Evolutionary conservation across 306 rosid genomes (phyloP), one percentile per base, ranked within the genome.

Genomic region (Fragaria iinumae): DNA sequence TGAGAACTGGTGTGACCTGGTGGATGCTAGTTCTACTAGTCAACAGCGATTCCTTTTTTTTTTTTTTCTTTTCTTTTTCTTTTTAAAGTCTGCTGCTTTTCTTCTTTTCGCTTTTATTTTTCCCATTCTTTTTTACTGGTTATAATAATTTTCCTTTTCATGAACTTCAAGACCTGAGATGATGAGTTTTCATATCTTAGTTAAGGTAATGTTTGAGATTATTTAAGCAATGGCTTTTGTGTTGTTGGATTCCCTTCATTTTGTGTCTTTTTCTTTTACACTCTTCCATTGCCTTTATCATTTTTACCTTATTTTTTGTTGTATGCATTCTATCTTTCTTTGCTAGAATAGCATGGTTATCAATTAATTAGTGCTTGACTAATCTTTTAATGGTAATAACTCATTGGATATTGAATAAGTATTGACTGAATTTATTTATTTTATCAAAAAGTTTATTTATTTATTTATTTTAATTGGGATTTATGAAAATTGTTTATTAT

Each of bases 41-140:
- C 83, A 87, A 83, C 91, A 62, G 52, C 21, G 36, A 10, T 76
- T 62, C 49, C 41, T 27, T 48, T 29, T 63, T 49, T 17, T 21
- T 27, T 45, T 67, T 73, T 7, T 52, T 10, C 20, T 80, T 39
- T 27, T n/a, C 21, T 41, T 74, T 21, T 25, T 25, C 11, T 27
- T 39, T 12, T 12, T 39, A 2, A 27, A 27, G 66, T 45, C 62
- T 63, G 60, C 69, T 48, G 69, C 69, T n/a, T 48, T 70, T 72
- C 41, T 20, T 48, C 13, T 68, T 76, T 59, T 34, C 48, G 25
- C 21, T 67, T 39, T 49, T 17, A 2, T 11, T 7, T 39, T 5
- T 18, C 0, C 11, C 10, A 11, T 11, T 8, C 55, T 8, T 57
- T 29, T 41, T 69, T 1, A 17, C 16, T 49, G 45, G 12, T 48